phyloP scores from a whole-genome alignment of 495 filamentous ascomycete genomes.

The Aspergillus bridgeri region DNA sequence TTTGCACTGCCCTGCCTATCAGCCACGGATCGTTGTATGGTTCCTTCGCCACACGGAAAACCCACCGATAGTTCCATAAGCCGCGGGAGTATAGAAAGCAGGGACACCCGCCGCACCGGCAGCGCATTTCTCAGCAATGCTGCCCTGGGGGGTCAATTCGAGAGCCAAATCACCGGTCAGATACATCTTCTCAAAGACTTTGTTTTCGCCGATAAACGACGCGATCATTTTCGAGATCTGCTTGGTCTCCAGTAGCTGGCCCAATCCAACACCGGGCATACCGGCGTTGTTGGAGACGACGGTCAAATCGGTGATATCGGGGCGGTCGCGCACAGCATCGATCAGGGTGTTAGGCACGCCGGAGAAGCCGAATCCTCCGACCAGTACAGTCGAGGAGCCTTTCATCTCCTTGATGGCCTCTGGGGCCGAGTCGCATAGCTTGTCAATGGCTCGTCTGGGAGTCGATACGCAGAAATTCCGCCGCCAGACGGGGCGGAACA shows the following conservation, averaged over 20 bases:
- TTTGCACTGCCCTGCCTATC: constrained; percentile 52
- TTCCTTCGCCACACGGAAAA: background rate
- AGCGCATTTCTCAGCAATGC: constrained; percentile 79
- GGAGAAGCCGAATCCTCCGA: constrained; percentile 82
- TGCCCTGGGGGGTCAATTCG: constrained; percentile 85
- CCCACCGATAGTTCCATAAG: constrained; percentile 67
- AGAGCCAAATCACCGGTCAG: constrained; percentile 75
- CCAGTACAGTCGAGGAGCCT: constrained; percentile 64
- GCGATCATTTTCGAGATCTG: constrained; percentile 89
- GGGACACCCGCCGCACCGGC: constrained; percentile 83
- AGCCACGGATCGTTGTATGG: background rate
- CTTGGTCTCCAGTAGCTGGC: constrained; percentile 66
- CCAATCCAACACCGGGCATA: constrained; percentile 69
- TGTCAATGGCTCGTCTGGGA: constrained; percentile 67
- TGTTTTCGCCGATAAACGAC: constrained; percentile 87
- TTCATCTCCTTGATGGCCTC: constrained; percentile 73
- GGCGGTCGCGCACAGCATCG: constrained; percentile 67
- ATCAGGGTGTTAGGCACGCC: constrained; percentile 84
- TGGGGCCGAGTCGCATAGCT: constrained; percentile 66
- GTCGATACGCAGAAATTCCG: constrained; percentile 63
- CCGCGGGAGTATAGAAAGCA: constrained; percentile 88
- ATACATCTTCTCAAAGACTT: constrained; percentile 83
- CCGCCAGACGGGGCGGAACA: constrained; percentile 39
- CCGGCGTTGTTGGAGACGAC: constrained; percentile 91
- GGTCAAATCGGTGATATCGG: constrained; percentile 69